Base-by-base conservation (phyloP, 2,329 filamentous ascomycete species). In the Saccharata proteae region DNA sequence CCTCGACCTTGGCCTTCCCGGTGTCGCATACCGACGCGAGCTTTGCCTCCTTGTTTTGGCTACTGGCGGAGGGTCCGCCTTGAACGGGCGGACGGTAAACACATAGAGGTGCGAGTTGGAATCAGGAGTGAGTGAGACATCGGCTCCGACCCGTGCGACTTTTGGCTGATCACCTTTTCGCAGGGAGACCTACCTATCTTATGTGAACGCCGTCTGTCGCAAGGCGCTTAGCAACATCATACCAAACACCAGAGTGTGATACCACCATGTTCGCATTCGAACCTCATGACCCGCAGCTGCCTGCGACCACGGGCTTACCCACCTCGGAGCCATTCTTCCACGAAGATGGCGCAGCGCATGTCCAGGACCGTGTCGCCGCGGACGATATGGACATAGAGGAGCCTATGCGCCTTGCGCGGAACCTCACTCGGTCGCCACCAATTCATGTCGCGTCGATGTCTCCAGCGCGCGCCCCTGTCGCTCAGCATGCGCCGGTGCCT, bases 51-150 rank as follows among this genome's bases (percentile, higher is more conserved):
- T 49, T 64, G 50, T 46, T 62, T 37, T 63, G 62, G 58, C 53
- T 64, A 64, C 53, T 57, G 46, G 61, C 54, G 48, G 48, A 44
- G 41, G 52, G 63, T 65, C 64, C 64, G 60, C 61, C 62, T 58
- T 67, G 59, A 67, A 48, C 41, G 43, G 62, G 62, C 62, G 64
- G 64, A 65, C 62, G 61, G 62, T 64, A 64, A 58, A 47, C 43
- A 18, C 32, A 12, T 26, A 26, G 32, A 29, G 29, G 28, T 31
- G 33, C 23, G n/a, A 26, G 19, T 26, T 19, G 15, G 29, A n/a
- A 14, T 16, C 14, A 28, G 26, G 7, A 28, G 33, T 31, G 19
- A 15, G 22, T 14, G 16, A 26, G 27, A 24, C 21, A n/a, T n/a
- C n/a, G n/a, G n/a, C n/a, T n/a, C n/a, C n/a, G n/a, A n/a, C n/a